These are phyloP conservation scores for Millerago galiae DNA, from an alignment of 805 yeast species.

Conservation along the genomic window DNA sequence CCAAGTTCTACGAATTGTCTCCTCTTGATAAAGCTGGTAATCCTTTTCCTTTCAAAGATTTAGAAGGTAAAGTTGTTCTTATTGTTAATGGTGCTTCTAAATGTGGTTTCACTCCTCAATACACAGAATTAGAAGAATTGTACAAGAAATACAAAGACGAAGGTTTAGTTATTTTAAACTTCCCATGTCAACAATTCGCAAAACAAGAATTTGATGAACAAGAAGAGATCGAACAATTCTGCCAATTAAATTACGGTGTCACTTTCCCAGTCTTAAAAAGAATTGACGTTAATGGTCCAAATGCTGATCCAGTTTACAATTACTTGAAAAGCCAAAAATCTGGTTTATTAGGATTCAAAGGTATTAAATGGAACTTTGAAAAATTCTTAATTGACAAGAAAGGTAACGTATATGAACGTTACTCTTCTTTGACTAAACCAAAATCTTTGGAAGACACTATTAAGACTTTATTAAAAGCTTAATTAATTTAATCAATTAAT, in stretches of 20 bases:
- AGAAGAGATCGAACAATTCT: conserved; percentile 68
- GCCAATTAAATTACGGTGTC: conserved; percentile 81
- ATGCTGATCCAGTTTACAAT: conserved; percentile 74
- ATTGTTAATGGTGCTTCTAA: conserved; percentile 87
- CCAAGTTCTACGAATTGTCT: conserved; percentile 58
- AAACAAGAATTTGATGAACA: conserved; percentile 69
- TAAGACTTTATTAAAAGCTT: conserved; percentile 43
- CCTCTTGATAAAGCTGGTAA: conserved; percentile 58
- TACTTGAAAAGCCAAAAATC: conserved; percentile 65
- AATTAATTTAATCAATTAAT: no score
- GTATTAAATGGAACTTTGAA: conserved; percentile 77
- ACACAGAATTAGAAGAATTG: conserved; percentile 62
- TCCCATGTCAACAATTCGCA: conserved; percentile 91
- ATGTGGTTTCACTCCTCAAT: conserved; percentile 80
- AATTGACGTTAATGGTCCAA: conserved; percentile 81
- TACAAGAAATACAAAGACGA: conserved; percentile 59
- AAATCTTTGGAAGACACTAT: conserved; percentile 48
- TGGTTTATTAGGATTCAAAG: conserved; percentile 59
- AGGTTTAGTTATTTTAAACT: conserved; percentile 69
- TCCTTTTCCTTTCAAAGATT: conserved; percentile 50
- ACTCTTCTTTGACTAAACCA: conserved; percentile 67
- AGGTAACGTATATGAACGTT: conserved; percentile 62
- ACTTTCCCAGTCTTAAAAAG: conserved; percentile 84
- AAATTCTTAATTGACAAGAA: conserved; percentile 55
- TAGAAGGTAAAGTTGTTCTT: conserved; percentile 75